These are phyloP conservation scores for Penicillium canescens DNA, from an alignment of 495 filamentous ascomycete species.

Conservation along the genomic window DNA sequence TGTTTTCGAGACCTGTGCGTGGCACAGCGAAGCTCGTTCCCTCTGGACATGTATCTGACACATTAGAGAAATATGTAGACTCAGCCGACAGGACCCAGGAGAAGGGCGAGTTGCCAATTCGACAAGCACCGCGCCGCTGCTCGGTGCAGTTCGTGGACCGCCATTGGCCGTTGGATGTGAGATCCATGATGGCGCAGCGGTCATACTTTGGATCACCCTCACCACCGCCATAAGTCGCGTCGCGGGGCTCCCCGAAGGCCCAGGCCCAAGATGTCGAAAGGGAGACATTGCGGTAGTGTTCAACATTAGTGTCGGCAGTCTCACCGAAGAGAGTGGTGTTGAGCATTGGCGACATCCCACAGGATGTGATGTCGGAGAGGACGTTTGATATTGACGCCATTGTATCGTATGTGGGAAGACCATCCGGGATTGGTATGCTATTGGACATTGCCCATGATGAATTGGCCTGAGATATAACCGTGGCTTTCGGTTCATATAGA, in stretches of 20 bases:
- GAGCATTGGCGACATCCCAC: conserved; percentile 59
- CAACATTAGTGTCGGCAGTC: conserved; percentile 48
- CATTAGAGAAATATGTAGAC: conserved; percentile 33
- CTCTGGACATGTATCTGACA: conserved; percentile 38
- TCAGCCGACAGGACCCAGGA: conserved; percentile 52
- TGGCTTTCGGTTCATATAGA: conserved; percentile 42
- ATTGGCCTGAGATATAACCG: conserved; percentile 45
- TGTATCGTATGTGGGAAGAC: conserved; percentile 31
- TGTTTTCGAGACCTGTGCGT: conserved; percentile 62
- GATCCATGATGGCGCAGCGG: conserved; percentile 56
- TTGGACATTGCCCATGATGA: conserved; percentile 57
- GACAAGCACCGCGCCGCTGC: conserved; percentile 54
- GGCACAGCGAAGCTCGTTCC: conserved; percentile 50
- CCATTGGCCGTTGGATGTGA: conserved; percentile 52
- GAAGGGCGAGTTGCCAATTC: conserved; percentile 49
- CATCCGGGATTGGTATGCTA: conserved; percentile 27
- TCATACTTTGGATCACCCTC: conserved; percentile 23
- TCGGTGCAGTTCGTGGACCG: conserved; percentile 53
- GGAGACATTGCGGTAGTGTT: conserved; percentile 51
- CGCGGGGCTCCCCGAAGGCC: conserved; percentile 54
- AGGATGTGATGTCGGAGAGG: conserved; percentile 48
- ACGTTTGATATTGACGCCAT: conserved; percentile 30
- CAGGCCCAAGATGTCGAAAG: conserved; percentile 59
- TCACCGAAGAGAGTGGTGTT: conserved; percentile 53
- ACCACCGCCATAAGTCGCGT: conserved; percentile 29